A percentile compares a stretch with the other conserved stretches of the same genome.
These are phyloP conservation scores for Taphrina pruni DNA, from an alignment of 1,139 yeast species.

Conservation along the genomic window DNA sequence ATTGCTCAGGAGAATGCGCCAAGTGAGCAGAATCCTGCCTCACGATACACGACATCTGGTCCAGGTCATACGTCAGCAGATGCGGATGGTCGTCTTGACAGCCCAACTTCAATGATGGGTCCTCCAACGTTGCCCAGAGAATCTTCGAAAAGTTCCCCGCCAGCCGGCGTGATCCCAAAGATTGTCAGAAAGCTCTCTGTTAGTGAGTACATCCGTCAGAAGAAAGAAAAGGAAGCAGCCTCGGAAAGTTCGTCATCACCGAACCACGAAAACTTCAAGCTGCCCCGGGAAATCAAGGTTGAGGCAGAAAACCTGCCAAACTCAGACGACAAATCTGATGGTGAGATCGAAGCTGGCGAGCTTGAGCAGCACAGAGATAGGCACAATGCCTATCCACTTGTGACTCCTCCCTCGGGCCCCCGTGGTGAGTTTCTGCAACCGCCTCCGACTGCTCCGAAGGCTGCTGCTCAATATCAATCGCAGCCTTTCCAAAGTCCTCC, in stretches of 20 bases:
- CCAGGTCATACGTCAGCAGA: neutral
- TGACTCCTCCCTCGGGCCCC: neutral
- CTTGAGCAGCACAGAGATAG: neutral
- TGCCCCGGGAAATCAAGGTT: neutral
- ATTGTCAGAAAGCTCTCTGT: constrained; percentile 33
- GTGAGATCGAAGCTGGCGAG: constrained; percentile 20
- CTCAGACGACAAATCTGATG: constrained; percentile 21
- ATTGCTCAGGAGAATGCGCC: neutral
- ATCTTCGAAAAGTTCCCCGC: constrained; percentile 17
- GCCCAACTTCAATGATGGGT: constrained; percentile 35
- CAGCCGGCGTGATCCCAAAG: constrained; percentile 18
- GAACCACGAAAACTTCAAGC: neutral
- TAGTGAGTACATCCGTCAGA: constrained; percentile 34
- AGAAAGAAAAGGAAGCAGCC: constrained; percentile 26
- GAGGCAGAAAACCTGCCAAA: neutral
- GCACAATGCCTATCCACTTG: neutral
- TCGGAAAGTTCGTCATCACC: constrained; percentile 18
- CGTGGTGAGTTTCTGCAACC: constrained; percentile 22
- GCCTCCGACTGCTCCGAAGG: constrained; percentile 29
- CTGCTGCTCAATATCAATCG: constrained; percentile 2
- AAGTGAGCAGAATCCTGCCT: neutral
- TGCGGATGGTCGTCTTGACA: constrained; percentile 6
- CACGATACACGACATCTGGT: neutral
- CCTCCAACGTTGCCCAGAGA: constrained; percentile 28
- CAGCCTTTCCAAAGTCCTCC: constrained; percentile 9